Base-by-base conservation (phyloP, 495 filamentous ascomycete genomes). In the Podospora sp. region DNA sequence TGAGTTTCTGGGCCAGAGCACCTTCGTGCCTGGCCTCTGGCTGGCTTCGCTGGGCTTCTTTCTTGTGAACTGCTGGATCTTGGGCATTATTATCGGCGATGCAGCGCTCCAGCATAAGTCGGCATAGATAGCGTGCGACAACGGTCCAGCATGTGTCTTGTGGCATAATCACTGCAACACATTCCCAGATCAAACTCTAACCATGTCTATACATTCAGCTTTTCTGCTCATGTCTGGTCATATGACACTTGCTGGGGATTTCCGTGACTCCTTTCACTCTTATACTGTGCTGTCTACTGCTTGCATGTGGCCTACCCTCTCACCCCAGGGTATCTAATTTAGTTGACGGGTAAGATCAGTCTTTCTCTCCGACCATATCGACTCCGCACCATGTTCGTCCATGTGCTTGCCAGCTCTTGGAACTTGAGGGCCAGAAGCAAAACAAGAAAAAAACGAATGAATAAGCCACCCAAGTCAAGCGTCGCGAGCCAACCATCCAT, bases 1-100 rank as follows among this genome's bases (percentile, higher is more conserved):
- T 0, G 95, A 99, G 74, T 97, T 98, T 75, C 78, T 95, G 1
- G 95, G 95, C 0, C 69, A 81, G n/a, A 92, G 92, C 65, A 92
- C 88, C 0, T 99, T 97, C 68, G 76, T 95, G 1, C 92, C 94
- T 0, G 92, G 93, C 0, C 77, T 99, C 2, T 97, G 92, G 85
- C 65, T 86, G 0, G 83, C 91, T 0, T 88, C 89, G 2, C 72
- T 97, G 24, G 79, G 81, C 1, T 98, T 99, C 76, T 98, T 97
- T 68, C 76, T 83, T 2, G 87, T 94, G 0, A 98, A 98, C 78
- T 84, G 87, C 66, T 95, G 92, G 90, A 91, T 97, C 52, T 72
- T 99, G 60, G 90, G 91, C 0, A 82, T 95, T 55, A 87, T 97
- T 36, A 82, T 97, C 20, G 68, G 62, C 5, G 94, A 99, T 81